These are phyloP conservation scores for Claviceps sp. DNA, from an alignment of 2,329 filamentous ascomycete species.

Conservation along the genomic window DNA sequence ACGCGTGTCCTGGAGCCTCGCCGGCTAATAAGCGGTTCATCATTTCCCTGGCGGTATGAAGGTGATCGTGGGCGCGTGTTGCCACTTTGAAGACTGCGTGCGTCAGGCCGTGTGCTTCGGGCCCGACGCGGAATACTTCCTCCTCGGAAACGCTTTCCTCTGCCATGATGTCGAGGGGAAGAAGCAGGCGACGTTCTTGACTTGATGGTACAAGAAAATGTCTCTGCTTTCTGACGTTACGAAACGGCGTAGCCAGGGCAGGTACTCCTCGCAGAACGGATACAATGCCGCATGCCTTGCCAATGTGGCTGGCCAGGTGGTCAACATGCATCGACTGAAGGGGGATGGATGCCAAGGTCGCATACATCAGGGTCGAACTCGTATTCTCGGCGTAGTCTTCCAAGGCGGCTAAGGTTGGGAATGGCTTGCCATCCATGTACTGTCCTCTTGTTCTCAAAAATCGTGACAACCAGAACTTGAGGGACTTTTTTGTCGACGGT, in stretches of 20 bases:
- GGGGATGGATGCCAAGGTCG: constrained; percentile 67
- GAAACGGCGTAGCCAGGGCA: constrained; percentile 62
- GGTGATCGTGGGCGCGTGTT: constrained; percentile 85
- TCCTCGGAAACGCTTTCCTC: constrained; percentile 72
- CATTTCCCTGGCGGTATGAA: constrained; percentile 91
- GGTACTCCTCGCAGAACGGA: constrained; percentile 80
- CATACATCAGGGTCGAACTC: constrained; percentile 83
- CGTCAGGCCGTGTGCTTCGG: constrained; percentile 63
- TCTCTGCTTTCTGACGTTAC: constrained; percentile 30
- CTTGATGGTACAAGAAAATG: constrained; percentile 24
- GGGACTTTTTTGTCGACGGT: constrained; percentile 30
- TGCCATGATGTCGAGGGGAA: constrained; percentile 85
- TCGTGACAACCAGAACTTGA: constrained; percentile 63
- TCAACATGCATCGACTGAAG: constrained; percentile 75
- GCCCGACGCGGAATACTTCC: constrained; percentile 71
- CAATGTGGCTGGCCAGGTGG: constrained; percentile 87
- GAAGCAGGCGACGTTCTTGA: constrained; percentile 45
- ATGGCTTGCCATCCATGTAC: constrained; percentile 73
- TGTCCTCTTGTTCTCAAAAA: constrained; percentile 72
- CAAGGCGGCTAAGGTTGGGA: constrained; percentile 55
- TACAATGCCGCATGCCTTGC: constrained; percentile 82
- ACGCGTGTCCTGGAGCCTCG: constrained; percentile 66
- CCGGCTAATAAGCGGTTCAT: constrained; percentile 64
- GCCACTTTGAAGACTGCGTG: constrained; percentile 89
- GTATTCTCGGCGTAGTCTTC: constrained; percentile 91